Evolutionary conservation across 169 alveolate genomes (phyloP).

Genomic region (Miamiensis avidus): DNA sequence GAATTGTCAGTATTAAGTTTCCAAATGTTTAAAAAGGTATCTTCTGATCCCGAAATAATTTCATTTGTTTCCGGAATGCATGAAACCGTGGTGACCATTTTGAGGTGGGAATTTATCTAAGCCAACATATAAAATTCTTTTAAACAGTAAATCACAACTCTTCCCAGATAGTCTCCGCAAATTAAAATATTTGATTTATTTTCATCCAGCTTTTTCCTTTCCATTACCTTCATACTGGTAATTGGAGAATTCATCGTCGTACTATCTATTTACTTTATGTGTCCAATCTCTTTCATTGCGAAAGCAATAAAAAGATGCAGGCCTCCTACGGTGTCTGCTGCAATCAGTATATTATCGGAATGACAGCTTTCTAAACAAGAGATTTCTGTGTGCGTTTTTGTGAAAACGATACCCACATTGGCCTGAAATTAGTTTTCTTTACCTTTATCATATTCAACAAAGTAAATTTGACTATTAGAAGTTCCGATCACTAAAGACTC

Average conservation of each 20-base stretch:
- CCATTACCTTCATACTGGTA: not conserved
- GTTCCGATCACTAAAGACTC: conserved; percentile 4
- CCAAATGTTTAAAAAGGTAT: conserved; percentile 12
- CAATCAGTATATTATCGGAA: not conserved
- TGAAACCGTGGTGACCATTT: not conserved
- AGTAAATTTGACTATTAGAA: not conserved
- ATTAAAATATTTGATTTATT: not conserved
- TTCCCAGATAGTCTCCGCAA: not conserved
- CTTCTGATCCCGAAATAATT: conserved; percentile 10
- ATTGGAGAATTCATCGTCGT: conserved; percentile 7
- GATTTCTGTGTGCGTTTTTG: not conserved
- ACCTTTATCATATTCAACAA: not conserved
- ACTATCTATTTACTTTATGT: conserved; percentile 3
- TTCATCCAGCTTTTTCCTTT: not conserved
- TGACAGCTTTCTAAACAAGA: not conserved
- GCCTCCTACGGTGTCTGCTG: not conserved
- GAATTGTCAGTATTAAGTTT: no score
- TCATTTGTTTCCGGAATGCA: not conserved
- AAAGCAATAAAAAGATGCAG: conserved; percentile 2
- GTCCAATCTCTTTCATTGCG: conserved; percentile 1
- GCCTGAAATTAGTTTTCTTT: not conserved
- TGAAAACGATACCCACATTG: not conserved
- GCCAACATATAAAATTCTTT: not conserved
- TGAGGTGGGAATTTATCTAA: conserved; percentile 1
- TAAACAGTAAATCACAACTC: not conserved